A percentile compares a stretch with the other conserved stretches of the same genome.
Conservation (phyloP, 805 yeast species). For the Kazachstania psychrophila region DNA sequence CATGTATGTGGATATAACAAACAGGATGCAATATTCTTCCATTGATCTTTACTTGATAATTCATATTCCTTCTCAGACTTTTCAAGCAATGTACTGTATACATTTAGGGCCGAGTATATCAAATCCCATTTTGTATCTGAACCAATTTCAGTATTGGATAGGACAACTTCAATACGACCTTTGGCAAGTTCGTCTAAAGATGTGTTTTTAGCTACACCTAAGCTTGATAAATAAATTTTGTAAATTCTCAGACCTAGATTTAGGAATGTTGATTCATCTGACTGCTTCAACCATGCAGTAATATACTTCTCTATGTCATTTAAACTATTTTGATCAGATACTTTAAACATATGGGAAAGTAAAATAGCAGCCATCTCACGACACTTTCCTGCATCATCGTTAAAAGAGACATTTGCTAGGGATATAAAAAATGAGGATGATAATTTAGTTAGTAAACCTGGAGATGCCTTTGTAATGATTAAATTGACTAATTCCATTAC, state of each 20-base stretch:
- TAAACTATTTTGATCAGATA: slow-evolving; percentile 33
- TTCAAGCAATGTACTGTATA: slow-evolving; percentile 37
- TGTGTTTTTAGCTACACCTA: slow-evolving; percentile 35
- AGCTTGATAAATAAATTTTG: slow-evolving; percentile 46
- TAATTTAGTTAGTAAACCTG: slow-evolving; percentile 48
- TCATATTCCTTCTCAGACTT: slow-evolving; percentile 28
- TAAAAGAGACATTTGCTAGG: slow-evolving; percentile 62
- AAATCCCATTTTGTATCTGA: slow-evolving; percentile 64
- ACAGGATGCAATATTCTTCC: slow-evolving; percentile 45
- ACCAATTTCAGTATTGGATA: slow-evolving; percentile 32
- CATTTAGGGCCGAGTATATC: slow-evolving; percentile 55
- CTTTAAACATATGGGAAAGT: slow-evolving; percentile 44
- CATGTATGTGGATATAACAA: slow-evolving; percentile 84
- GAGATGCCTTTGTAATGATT: slow-evolving; percentile 56
- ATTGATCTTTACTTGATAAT: slow-evolving; percentile 31
- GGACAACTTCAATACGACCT: slow-evolving; percentile 26
- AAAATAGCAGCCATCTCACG: slow-evolving; percentile 73
- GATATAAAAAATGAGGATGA: slow-evolving; percentile 77
- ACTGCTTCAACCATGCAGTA: slow-evolving; percentile 55
- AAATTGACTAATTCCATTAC: slow-evolving; percentile 79
- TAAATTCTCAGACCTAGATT: slow-evolving; percentile 71
- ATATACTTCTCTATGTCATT: slow-evolving; percentile 31
- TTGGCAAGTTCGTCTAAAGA: slow-evolving; percentile 37
- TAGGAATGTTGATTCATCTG: slow-evolving; percentile 41
- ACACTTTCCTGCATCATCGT: slow-evolving; percentile 71